A percentile compares a stretch with the other conserved stretches of the same genome.
Conservation (phyloP, 2,329 filamentous ascomycete genomes). For the Phyllosticta citribraziliensis region DNA sequence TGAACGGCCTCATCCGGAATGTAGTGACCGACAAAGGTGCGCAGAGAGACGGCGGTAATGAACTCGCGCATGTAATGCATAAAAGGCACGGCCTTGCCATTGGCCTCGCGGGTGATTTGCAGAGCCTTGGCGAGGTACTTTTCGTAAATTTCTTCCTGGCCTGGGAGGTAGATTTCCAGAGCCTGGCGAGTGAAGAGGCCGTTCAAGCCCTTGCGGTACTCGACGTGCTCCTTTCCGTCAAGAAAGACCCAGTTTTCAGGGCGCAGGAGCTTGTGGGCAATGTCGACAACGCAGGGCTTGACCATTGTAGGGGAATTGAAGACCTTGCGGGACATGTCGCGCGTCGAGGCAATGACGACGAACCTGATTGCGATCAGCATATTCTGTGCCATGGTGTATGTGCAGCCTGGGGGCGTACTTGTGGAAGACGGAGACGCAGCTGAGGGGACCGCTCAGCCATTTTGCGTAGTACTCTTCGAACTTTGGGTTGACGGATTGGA, state of each 20-base stretch:
- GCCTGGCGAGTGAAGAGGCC: slow-evolving; percentile 87
- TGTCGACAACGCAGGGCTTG: slow-evolving; percentile 94
- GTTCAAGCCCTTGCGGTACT: slow-evolving; percentile 95
- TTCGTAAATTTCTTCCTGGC: slow-evolving; percentile 86
- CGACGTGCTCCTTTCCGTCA: slow-evolving; percentile 87
- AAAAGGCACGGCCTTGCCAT: slow-evolving; percentile 70
- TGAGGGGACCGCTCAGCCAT: slow-evolving; percentile 83
- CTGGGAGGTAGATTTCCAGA: slow-evolving; percentile 78
- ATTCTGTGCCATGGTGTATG: neutral
- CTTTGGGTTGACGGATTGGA: slow-evolving; percentile 83
- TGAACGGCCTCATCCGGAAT: slow-evolving; percentile 83
- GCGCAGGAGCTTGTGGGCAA: slow-evolving; percentile 85
- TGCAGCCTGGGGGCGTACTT: slow-evolving; percentile 50
- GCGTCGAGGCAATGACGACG: slow-evolving; percentile 89
- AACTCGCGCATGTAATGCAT: slow-evolving; percentile 90
- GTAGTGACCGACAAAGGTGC: slow-evolving; percentile 96
- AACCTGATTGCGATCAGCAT: slow-evolving; percentile 50
- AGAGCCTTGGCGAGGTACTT: slow-evolving; percentile 75
- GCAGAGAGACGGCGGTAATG: slow-evolving; percentile 89
- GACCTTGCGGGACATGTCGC: slow-evolving; percentile 91
- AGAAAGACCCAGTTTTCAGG: slow-evolving; percentile 94
- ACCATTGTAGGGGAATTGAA: slow-evolving; percentile 89
- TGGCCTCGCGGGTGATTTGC: slow-evolving; percentile 57
- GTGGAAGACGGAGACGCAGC: slow-evolving; percentile 98
- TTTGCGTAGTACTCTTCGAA: slow-evolving; percentile 87